These are phyloP conservation scores for Fusarium zealandicum DNA, from an alignment of 2,329 filamentous ascomycete species.

Conservation along the genomic window DNA sequence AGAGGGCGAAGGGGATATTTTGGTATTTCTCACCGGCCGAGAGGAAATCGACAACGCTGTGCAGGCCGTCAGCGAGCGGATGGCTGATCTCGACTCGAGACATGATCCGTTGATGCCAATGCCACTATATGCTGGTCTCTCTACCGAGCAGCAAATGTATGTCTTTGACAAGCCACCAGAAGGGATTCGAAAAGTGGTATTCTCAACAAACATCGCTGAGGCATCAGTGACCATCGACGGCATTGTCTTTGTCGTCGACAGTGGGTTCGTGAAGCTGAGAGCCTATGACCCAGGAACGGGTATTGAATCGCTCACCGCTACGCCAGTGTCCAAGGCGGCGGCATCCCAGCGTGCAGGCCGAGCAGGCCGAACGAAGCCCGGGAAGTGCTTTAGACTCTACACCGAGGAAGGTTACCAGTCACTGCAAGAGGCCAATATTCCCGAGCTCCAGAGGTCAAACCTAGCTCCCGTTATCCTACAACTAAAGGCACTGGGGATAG, in stretches of 20 bases:
- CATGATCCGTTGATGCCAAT: conserved; percentile 53
- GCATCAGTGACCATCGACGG: conserved; percentile 94
- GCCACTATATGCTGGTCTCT: conserved; percentile 87
- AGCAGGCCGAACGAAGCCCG: conserved; percentile 85
- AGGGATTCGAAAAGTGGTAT: conserved; percentile 87
- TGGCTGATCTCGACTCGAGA: conserved; percentile 60
- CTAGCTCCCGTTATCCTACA: conserved; percentile 88
- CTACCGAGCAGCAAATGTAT: conserved; percentile 92
- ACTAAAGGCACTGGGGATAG: conserved; percentile 92
- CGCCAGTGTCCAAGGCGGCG: conserved; percentile 86
- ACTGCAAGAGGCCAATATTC: conserved; percentile 76
- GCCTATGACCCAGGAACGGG: conserved; percentile 84
- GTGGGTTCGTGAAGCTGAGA: conserved; percentile 88
- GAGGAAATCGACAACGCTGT: conserved; percentile 89
- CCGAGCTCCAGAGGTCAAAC: conserved; percentile 92
- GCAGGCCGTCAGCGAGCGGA: conserved; percentile 78
- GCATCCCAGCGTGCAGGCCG: conserved; percentile 91
- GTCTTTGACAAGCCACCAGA: conserved; percentile 86
- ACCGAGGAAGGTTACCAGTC: conserved; percentile 74
- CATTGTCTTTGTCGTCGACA: conserved; percentile 89
- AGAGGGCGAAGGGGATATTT: conserved; percentile 83
- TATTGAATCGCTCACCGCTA: conserved; percentile 85
- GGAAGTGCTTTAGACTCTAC: conserved; percentile 94
- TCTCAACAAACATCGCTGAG: conserved; percentile 96
- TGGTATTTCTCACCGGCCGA: conserved; percentile 89